Evolutionary conservation across 805 yeast genomes (phyloP).

Genomic region (Candida xyloterini): DNA sequence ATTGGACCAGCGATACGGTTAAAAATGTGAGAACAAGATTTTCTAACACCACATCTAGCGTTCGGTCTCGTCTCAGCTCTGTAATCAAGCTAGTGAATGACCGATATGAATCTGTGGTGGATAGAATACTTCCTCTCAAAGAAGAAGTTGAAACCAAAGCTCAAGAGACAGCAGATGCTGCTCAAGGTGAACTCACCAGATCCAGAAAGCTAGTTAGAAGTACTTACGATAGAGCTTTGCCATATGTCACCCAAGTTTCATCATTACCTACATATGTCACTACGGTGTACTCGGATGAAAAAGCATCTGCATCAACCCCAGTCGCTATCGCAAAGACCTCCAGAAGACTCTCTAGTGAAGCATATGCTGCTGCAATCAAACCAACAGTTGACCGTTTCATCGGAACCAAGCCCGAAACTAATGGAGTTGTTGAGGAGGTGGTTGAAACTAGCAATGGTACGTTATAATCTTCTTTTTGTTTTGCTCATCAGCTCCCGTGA

Average conservation of each 20-base stretch:
- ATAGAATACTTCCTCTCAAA: constrained; percentile 29
- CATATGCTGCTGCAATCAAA: constrained; percentile 29
- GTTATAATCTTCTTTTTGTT: neutral
- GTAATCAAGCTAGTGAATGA: constrained; percentile 31
- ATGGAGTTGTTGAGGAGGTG: constrained; percentile 15
- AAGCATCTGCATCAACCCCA: constrained; percentile 29
- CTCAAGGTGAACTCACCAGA: constrained; percentile 28
- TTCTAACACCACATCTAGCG: constrained; percentile 8
- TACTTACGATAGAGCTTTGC: constrained; percentile 29
- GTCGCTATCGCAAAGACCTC: constrained; percentile 38
- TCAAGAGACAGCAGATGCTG: constrained; percentile 7
- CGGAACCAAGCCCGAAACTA: constrained; percentile 21
- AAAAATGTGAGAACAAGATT: constrained; percentile 13
- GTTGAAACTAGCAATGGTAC: constrained; percentile 10
- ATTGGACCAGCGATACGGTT: constrained; percentile 10
- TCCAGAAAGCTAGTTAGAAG: constrained; percentile 21
- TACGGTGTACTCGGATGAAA: constrained; percentile 31
- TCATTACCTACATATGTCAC: constrained; percentile 32
- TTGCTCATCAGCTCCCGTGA: neutral
- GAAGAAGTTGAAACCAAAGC: constrained; percentile 11
- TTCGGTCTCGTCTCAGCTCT: constrained; percentile 24
- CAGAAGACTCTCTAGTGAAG: constrained; percentile 36
- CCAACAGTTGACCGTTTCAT: constrained; percentile 32
- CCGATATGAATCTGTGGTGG: constrained; percentile 27
- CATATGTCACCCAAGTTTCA: constrained; percentile 27